A percentile compares a stretch with the other conserved stretches of the same genome.
These are phyloP conservation scores for Cladosporium sphaerospermum DNA, from an alignment of 2,329 filamentous ascomycete species.

Conservation along the genomic window DNA sequence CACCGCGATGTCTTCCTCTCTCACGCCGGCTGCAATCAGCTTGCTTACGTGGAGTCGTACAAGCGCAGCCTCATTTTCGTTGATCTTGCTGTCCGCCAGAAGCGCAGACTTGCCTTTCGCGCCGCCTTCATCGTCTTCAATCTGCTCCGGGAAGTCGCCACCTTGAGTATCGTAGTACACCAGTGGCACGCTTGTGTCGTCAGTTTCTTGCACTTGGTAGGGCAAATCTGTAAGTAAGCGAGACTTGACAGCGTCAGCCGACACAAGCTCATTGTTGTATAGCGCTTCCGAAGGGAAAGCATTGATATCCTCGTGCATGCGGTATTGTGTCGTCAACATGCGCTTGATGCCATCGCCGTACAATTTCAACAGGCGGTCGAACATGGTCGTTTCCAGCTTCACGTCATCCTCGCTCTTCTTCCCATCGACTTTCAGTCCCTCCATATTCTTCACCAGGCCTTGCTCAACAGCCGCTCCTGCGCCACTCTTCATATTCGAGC, in stretches of 20 bases:
- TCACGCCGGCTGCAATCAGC: conserved; percentile 73
- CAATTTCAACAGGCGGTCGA: conserved; percentile 76
- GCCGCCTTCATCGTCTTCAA: conserved; percentile 61
- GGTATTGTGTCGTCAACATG: conserved; percentile 95
- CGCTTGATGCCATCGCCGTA: conserved; percentile 81
- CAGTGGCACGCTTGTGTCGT: conserved; percentile 81
- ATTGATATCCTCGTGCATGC: conserved; percentile 97
- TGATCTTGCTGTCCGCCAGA: conserved; percentile 76
- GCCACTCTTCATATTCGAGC: conserved; percentile 6
- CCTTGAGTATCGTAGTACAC: conserved; percentile 97
- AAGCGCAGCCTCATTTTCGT: conserved; percentile 80
- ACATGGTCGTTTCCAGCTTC: conserved; percentile 76
- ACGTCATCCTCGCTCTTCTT: conserved; percentile 27
- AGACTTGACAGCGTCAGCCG: conserved; percentile 69
- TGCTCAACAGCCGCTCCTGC: background rate
- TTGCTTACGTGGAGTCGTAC: conserved; percentile 70
- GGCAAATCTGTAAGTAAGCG: conserved; percentile 71
- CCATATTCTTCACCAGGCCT: conserved; percentile 8
- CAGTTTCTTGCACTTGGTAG: conserved; percentile 70
- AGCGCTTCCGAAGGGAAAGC: conserved; percentile 82
- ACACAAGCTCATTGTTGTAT: conserved; percentile 75
- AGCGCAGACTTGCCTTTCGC: conserved; percentile 47
- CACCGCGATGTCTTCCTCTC: conserved; percentile 78
- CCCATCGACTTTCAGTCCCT: conserved; percentile 19
- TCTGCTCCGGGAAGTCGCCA: conserved; percentile 69